Base-by-base conservation (phyloP, 805 yeast species). In the Suhomyces vadensis region DNA sequence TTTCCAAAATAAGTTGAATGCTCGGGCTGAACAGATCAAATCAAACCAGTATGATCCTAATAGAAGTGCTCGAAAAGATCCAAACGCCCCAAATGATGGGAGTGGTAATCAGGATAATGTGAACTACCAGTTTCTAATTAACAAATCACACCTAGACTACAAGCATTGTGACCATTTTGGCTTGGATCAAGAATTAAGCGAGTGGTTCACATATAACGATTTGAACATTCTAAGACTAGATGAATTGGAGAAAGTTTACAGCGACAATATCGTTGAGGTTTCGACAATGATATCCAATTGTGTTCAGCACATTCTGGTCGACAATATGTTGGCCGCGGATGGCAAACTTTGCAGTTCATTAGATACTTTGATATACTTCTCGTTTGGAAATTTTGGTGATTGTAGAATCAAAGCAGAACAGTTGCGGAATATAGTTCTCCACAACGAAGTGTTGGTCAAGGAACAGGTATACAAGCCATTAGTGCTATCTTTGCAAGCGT, bases 1-100 rank as follows among this genome's bases (percentile, higher is more conserved):
- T 21, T 71, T 71, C 43, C 77, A 71, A 48, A 61, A 57, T 41
- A 68, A 69, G 46, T 53, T 71, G 45, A 70, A 71, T 47, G 75
- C 66, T 16, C 46, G 73, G 36, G 75, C 77, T 1, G 69, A 69
- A 43, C 74, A 68, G 50, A 57, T 71, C 35, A 42, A 42, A 20
- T 41, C 46, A 13, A 48, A 43, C 17, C 51, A 48, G 33, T 19
- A 44, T 24, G 25, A 24, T 7, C n/a, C 5, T 14, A 44, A 39
- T 23, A 43, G 42, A 16, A 11, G n/a, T 20, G 24, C 17, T 19
- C 24, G 37, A 17, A 11, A 20, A 3, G 24, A 33, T 14, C n/a
- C 33, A 13, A 16, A n/a, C 21, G 6, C 16, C 13, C 7, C 16
- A 7, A 29, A 10, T 6, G 19, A n/a, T 31, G 16, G 10, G 14